Evolutionary conservation across 306 rosid species (phyloP).

Genomic region (Geum urbanum): DNA sequence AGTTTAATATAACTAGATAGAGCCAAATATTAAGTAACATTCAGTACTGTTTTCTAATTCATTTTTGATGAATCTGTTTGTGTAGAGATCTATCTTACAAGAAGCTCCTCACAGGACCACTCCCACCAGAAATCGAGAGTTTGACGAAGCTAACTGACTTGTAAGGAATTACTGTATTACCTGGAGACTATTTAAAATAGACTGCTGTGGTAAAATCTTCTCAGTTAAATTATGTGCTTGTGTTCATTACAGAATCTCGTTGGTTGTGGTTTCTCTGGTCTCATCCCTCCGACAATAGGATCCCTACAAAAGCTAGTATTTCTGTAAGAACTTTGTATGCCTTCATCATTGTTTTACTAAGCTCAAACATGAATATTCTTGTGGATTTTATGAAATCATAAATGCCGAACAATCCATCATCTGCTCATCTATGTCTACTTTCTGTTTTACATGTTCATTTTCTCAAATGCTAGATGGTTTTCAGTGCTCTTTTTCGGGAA

Average conservation of each 20-base stretch:
- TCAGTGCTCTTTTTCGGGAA: neutral
- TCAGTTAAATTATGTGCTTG: neutral
- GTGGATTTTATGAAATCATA: neutral
- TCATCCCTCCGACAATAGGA: slow-evolving; percentile 58
- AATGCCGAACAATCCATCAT: neutral
- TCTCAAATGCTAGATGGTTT: neutral
- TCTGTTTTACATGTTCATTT: neutral
- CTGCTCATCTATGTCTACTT: neutral
- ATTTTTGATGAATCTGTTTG: slow-evolving; percentile 19
- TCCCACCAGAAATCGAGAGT: slow-evolving; percentile 45
- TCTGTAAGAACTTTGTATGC: slow-evolving; percentile 5
- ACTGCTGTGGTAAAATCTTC: neutral
- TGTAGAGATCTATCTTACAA: slow-evolving; percentile 70
- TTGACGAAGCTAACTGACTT: slow-evolving; percentile 46
- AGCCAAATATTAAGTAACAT: neutral
- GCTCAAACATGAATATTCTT: neutral
- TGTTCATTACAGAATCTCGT: slow-evolving; percentile 44
- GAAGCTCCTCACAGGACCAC: slow-evolving; percentile 36
- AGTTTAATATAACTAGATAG: neutral
- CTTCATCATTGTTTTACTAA: slow-evolving; percentile 39
- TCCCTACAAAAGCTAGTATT: slow-evolving; percentile 35
- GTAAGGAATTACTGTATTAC: slow-evolving; percentile 31
- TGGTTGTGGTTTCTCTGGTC: slow-evolving; percentile 57
- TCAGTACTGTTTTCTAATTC: neutral
- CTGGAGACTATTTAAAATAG: neutral